Evolutionary conservation across 2,329 filamentous ascomycete genomes (phyloP).

Genomic region (Biscogniauxia marginata): DNA sequence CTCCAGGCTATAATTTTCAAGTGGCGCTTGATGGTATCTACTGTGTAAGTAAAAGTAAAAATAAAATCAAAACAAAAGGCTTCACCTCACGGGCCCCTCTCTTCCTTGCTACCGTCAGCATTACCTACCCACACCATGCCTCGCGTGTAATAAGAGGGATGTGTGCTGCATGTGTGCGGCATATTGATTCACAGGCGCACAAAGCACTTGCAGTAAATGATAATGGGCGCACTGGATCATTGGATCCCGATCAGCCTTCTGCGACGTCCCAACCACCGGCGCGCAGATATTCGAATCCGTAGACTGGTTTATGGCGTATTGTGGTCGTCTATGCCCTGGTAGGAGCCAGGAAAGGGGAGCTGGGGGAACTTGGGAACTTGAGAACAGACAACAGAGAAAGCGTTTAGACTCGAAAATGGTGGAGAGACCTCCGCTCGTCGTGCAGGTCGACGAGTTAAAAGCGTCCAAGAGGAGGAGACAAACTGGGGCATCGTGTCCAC

Average conservation of each 20-base stretch:
- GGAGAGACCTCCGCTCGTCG: not conserved
- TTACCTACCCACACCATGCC: too few species aligned
- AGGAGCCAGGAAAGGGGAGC: not conserved
- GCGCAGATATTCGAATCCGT: not conserved
- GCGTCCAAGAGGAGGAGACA: not conserved
- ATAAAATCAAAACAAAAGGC: too few species aligned
- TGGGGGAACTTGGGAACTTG: not conserved
- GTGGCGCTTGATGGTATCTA: too few species aligned
- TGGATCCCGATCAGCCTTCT: not conserved
- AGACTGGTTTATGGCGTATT: not conserved
- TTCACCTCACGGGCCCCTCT: too few species aligned
- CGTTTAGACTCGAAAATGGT: not conserved
- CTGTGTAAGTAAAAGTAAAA: too few species aligned
- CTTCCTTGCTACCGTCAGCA: too few species aligned
- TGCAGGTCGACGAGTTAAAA: not conserved
- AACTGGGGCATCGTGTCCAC: not conserved
- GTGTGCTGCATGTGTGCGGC: not conserved
- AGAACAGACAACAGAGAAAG: not conserved
- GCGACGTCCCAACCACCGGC: not conserved
- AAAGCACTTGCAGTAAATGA: not conserved
- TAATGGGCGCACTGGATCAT: not conserved
- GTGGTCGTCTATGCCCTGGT: not conserved
- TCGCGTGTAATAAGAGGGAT: too few species aligned
- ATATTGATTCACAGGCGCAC: not conserved
- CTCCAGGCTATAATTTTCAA: not conserved